phyloP scores from a whole-genome alignment of 2,329 filamentous ascomycete species.

The Cordyceps cicadae region DNA sequence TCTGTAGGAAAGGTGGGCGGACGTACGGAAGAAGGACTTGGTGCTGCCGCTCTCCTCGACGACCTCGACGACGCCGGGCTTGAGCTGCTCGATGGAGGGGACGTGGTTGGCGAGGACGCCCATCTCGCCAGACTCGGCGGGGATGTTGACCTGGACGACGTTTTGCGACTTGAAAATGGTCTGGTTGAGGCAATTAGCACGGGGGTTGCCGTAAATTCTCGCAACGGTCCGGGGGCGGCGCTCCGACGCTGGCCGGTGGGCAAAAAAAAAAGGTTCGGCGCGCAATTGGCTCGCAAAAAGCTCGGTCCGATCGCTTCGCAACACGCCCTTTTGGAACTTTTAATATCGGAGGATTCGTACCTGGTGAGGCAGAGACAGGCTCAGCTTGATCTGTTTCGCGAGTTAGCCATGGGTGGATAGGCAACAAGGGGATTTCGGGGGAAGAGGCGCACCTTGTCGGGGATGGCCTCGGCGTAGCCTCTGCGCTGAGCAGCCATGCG shows the following conservation, averaged over 20 bases:
- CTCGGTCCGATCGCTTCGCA: constrained; percentile 14
- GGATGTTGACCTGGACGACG: constrained; percentile 94
- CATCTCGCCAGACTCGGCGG: constrained; percentile 98
- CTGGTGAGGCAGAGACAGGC: constrained; percentile 95
- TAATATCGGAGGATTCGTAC: constrained; percentile 48
- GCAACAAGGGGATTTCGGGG: constrained; percentile 1
- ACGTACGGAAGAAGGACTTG: constrained; percentile 98
- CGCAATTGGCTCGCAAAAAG: constrained; percentile 23
- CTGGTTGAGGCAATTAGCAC: constrained; percentile 52
- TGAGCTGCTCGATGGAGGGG: constrained; percentile 96
- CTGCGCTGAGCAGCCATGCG: constrained; percentile 72
- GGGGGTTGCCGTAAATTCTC: constrained; percentile 8
- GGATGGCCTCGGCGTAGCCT: constrained; percentile 81
- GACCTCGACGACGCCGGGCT: constrained; percentile 90
- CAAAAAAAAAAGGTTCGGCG: constrained; percentile 3
- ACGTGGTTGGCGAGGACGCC: constrained; percentile 99
- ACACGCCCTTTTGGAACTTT: neutral
- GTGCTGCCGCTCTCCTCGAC: constrained; percentile 79
- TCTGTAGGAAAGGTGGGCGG: neutral
- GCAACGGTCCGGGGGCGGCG: neutral
- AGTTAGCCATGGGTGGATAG: constrained; percentile 17
- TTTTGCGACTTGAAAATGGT: constrained; percentile 60
- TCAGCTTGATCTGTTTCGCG: constrained; percentile 74
- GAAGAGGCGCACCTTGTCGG: constrained; percentile 57
- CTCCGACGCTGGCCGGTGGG: constrained; percentile 10